Conservation (phyloP, 441 rosid species). For the Flueggea neowawraea region DNA sequence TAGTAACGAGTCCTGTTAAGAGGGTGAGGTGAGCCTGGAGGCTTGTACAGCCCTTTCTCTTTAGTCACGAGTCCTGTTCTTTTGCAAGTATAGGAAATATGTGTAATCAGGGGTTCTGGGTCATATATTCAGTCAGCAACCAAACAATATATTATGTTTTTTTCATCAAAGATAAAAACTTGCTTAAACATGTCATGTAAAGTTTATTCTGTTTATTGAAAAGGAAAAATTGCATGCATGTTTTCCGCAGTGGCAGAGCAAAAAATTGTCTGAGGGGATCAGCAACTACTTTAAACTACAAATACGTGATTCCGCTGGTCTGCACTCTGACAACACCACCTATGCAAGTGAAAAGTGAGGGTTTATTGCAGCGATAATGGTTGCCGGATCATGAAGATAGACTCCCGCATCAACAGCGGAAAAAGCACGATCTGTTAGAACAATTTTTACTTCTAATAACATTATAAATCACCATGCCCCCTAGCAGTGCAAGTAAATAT, state of each 20-base stretch:
- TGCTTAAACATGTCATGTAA: no score
- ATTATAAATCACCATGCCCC: no score
- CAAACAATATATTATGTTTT: no score
- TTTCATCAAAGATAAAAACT: no score
- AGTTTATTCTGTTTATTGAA: no score
- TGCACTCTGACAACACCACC: slow-evolving; percentile 92
- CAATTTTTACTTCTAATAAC: not conserved
- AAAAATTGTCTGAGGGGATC: no score
- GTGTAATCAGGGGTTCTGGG: not conserved
- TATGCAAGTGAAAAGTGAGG: slow-evolving; percentile 75
- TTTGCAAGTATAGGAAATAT: slow-evolving; percentile 1
- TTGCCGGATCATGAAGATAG: slow-evolving; percentile 92
- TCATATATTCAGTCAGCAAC: not conserved
- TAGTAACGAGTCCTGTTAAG: not conserved
- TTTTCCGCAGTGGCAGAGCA: no score
- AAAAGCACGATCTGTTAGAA: not conserved
- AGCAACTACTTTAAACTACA: no score
- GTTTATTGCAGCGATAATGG: slow-evolving; percentile 69
- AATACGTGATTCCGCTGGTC: slow-evolving; percentile 50
- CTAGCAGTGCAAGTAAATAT: not conserved
- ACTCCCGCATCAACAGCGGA: slow-evolving; percentile 44
- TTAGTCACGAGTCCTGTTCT: not conserved
- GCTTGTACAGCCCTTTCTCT: not conserved
- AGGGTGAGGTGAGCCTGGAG: not conserved
- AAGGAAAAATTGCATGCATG: no score